phyloP scores from a whole-genome alignment of 495 filamentous ascomycete species.

The Lasiosphaeria hispida region DNA sequence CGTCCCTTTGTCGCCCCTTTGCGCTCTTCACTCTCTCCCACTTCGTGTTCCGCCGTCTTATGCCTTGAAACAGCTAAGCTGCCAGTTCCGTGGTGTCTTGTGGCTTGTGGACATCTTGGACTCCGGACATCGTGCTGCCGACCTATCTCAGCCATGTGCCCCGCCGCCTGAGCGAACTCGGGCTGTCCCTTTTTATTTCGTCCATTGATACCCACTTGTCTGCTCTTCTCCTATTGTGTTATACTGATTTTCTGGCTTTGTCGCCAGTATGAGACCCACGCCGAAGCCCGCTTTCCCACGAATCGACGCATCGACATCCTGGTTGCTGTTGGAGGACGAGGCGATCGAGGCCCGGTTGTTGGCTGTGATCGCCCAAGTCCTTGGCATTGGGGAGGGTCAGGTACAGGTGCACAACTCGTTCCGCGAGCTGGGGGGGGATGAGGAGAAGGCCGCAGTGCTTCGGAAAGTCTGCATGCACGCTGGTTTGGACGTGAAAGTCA shows the following conservation, averaged over 20 bases:
- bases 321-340: slow-evolving; percentile 29
- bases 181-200: slow-evolving; percentile 14
- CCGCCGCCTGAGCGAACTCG: slow-evolving; percentile 18
- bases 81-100: background rate
- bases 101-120: slow-evolving; percentile 8
- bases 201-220: slow-evolving; percentile 25
- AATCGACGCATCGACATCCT: slow-evolving; percentile 29
- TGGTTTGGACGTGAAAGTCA: slow-evolving; percentile 36
- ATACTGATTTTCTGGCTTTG: slow-evolving; percentile 1
- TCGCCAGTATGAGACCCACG: slow-evolving; percentile 21
- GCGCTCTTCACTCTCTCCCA: background rate
- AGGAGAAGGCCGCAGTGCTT: slow-evolving; percentile 33
- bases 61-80: background rate
- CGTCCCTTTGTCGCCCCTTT: background rate
- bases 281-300: slow-evolving; percentile 14
- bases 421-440: slow-evolving; percentile 39
- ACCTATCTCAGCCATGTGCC: slow-evolving; percentile 28
- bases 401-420: slow-evolving; percentile 38
- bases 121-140: slow-evolving; percentile 19
- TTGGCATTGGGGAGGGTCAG: slow-evolving; percentile 25
- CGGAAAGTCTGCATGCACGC: slow-evolving; percentile 33
- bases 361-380: slow-evolving; percentile 31
- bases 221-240: slow-evolving; percentile 6
- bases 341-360: slow-evolving; percentile 32
- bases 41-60: background rate